Evolutionary conservation across 352 stramenopile genomes (phyloP), one percentile per base, ranked within the genome.

Genomic region (Globisporangium nagaii): DNA sequence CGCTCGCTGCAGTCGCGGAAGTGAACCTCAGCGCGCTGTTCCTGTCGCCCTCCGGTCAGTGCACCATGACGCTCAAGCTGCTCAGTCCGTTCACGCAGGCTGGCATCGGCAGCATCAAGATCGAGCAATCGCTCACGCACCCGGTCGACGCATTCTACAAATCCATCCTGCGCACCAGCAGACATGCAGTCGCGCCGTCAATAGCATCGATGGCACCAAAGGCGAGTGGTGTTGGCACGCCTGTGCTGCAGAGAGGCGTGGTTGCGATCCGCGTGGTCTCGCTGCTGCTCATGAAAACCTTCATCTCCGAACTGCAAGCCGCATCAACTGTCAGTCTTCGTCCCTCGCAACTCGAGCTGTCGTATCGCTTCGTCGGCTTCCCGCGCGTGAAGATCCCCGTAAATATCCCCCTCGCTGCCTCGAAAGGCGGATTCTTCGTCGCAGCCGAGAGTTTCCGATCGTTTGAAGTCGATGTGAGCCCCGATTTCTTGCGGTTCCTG

Each of bases 341-440:
- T 4, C 15, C n/a, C 7, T 12, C 13, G 6, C 9, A 41, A 11
- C 30, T 62, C 19, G 28, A 40, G 19, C 34, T 65, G n/a, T 40
- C 53, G 15, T 65, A 58, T 22, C 58, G 39, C 24, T 65, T 65
- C 35, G 27, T 65, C 20, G 58, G 58, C 4, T 65, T 62, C 40
- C 46, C 58, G 32, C 15, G 4, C 8, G 53, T 42, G 5, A 32
- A 19, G 4, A 46, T 61, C 10, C n/a, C 27, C 0, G 0, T 58
- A 17, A 5, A 20, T 8, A 4, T 48, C 7, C 46, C 58, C 5
- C n/a, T 25, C 3, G 20, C 30, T 28, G 19, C 37, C 1, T 44
- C 57, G 19, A 40, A 41, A n/a, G 57, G 50, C 12, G 57, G 57
- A 1, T 59, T 46, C 35, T 61, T 58, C 25, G 35, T 58, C 19